phyloP scores from a whole-genome alignment of 805 yeast genomes.

The Zygosaccharomyces kombuchaensis region DNA sequence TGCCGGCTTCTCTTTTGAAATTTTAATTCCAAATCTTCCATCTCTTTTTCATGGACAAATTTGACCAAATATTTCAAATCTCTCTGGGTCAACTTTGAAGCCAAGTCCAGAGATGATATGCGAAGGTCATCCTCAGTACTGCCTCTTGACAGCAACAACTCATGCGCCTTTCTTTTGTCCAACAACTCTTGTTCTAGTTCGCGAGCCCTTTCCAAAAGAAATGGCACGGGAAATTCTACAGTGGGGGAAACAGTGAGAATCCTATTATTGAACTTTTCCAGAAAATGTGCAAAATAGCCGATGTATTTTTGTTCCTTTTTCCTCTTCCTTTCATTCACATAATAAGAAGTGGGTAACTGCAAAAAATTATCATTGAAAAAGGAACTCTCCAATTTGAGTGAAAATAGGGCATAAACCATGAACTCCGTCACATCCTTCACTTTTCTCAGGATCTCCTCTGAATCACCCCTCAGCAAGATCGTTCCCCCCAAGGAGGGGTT shows the following conservation, averaged over 20 bases:
- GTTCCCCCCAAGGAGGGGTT: constrained; percentile 74
- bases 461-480: constrained; percentile 77
- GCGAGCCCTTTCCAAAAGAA: constrained; percentile 51
- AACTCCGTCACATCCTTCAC: constrained; percentile 78
- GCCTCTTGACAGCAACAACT: constrained; percentile 19
- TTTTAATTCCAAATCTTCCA: constrained; percentile 31
- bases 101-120: constrained; percentile 22
- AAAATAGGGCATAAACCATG: constrained; percentile 72
- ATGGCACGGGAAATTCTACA: constrained; percentile 69
- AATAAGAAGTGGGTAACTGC: constrained; percentile 41
- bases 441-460: constrained; percentile 53
- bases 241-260: constrained; percentile 81
- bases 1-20: constrained; percentile 43
- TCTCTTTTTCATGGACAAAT: constrained; percentile 32
- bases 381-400: constrained; percentile 73
- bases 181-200: constrained; percentile 43
- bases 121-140: constrained; percentile 11
- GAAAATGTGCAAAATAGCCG: constrained; percentile 38
- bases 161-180: constrained; percentile 25
- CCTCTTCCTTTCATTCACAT: constrained; percentile 24
- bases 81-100: constrained; percentile 31
- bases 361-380: constrained; percentile 68
- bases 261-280: constrained; percentile 43
- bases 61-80: constrained; percentile 34
- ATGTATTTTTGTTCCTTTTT: constrained; percentile 15